phyloP scores from a whole-genome alignment of 768 basidiomycete species.

The Amanita pallidorosea region DNA sequence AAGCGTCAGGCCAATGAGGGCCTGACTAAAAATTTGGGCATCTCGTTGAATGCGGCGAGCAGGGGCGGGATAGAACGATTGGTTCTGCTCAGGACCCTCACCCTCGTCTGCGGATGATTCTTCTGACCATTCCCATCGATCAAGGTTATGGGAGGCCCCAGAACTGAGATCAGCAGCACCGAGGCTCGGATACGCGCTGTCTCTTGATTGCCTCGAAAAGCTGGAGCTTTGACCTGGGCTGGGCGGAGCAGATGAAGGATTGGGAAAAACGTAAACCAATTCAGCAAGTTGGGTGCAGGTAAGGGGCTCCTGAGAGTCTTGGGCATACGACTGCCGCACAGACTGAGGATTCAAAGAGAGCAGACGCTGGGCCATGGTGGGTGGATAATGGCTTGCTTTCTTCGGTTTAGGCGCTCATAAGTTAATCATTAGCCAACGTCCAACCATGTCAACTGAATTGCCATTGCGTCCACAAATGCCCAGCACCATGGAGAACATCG shows the following conservation, averaged over 20 bases:
- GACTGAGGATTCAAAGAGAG: neutral
- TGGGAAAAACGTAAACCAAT: conserved; percentile 13
- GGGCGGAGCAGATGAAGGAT: conserved; percentile 11
- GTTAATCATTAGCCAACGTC: no score
- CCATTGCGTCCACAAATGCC: neutral
- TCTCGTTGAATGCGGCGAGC: neutral
- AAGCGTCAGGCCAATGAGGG: neutral
- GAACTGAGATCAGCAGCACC: neutral
- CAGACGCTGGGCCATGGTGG: neutral
- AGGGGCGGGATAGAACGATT: no score
- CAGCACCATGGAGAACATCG: neutral
- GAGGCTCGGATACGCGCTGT: neutral
- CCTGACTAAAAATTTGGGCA: neutral
- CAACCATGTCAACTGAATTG: no score
- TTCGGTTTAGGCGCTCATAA: neutral
- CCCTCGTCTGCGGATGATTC: neutral
- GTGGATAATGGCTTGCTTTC: neutral
- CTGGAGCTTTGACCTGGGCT: conserved; percentile 12
- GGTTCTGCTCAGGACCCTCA: neutral
- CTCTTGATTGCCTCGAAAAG: conserved; percentile 5
- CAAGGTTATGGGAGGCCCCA: neutral
- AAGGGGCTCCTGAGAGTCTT: neutral
- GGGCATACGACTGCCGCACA: neutral
- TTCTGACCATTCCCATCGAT: neutral
- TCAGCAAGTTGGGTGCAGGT: conserved; percentile 3